Conservation (phyloP, 2,329 filamentous ascomycete genomes). For the Penicillium thymicola region DNA sequence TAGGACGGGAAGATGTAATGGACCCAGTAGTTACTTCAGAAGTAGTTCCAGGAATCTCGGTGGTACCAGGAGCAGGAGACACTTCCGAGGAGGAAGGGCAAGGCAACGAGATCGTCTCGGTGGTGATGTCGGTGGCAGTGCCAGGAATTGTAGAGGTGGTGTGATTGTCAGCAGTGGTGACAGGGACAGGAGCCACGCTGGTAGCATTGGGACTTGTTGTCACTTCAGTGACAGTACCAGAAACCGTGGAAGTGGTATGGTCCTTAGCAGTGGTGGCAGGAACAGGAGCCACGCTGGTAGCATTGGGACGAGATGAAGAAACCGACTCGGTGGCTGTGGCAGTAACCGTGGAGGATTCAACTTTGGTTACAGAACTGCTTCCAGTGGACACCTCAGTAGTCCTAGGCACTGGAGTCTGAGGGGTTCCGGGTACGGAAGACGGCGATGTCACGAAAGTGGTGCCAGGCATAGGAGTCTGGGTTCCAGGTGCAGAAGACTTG, state of each 20-base stretch:
- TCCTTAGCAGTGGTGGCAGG: neutral
- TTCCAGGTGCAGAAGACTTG: neutral
- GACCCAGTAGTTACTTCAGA: neutral
- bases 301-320: neutral
- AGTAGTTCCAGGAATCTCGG: neutral
- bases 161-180: too few relatives aligned
- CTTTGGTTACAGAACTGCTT: neutral
- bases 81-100: too few relatives aligned
- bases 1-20: conserved; percentile 1
- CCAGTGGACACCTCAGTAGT: neutral
- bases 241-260: neutral
- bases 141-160: too few relatives aligned
- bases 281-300: neutral
- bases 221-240: neutral
- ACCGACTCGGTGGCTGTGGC: neutral
- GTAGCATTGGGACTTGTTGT: neutral
- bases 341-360: neutral
- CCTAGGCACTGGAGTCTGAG: neutral
- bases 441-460: neutral
- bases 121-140: neutral
- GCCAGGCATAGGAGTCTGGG: neutral
- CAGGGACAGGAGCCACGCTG: neutral
- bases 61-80: neutral
- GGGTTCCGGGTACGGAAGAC: neutral
- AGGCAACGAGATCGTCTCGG: neutral